phyloP scores from a whole-genome alignment of 2,329 filamentous ascomycete genomes.

The Diaporthe sp. region DNA sequence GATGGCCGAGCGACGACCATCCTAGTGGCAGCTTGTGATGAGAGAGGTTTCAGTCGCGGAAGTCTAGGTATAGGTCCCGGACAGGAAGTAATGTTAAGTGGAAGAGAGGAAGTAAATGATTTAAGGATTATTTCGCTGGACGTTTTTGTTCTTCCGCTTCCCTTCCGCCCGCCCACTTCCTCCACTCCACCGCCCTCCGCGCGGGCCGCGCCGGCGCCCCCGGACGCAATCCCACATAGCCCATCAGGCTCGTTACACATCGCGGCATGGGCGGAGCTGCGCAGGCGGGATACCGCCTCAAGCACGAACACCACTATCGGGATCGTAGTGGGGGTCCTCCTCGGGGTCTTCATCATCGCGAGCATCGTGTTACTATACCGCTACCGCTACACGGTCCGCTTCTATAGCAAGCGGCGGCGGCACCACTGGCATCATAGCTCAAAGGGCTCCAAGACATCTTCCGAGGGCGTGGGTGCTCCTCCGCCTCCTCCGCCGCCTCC shows the following conservation, averaged over 20 bases:
- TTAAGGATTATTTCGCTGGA: no score
- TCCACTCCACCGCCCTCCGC: background rate
- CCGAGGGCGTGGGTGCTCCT: background rate
- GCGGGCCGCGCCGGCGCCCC: background rate
- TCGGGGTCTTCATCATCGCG: conserved; percentile 17
- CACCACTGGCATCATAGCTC: conserved; percentile 17
- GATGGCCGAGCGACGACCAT: no score
- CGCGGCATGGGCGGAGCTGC: background rate
- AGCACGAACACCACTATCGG: conserved; percentile 32
- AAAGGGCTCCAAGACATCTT: conserved; percentile 22
- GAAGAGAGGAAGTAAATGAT: no score
- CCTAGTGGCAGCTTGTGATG: no score
- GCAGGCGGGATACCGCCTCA: background rate
- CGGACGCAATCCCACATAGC: background rate
- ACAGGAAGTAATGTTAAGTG: no score
- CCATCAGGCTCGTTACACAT: background rate
- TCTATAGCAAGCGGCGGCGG: conserved; percentile 1
- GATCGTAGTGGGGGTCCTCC: conserved; percentile 20
- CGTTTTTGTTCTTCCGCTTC: no score
- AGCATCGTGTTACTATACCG: conserved; percentile 31
- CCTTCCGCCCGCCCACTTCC: background rate
- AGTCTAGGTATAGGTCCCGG: no score
- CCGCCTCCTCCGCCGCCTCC: background rate
- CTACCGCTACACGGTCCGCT: conserved; percentile 28
- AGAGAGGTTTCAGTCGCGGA: no score